Evolutionary conservation across 345 rosid species (phyloP).

Genomic region (Anacardium occidentale): DNA sequence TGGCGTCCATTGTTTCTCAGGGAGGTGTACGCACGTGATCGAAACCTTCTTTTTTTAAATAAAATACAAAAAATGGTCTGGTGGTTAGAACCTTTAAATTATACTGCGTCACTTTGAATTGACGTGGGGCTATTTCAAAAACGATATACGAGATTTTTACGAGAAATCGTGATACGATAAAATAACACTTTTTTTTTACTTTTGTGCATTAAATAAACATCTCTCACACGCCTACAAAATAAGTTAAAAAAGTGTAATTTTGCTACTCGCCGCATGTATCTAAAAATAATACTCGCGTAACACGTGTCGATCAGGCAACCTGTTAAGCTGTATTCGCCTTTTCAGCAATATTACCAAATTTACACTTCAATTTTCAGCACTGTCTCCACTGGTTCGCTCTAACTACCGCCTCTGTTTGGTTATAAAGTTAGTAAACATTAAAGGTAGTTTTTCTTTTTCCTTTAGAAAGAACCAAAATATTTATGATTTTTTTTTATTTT

Average conservation of each 20-base stretch:
- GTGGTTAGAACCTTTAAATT: conserved; percentile 38
- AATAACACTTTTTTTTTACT: neutral
- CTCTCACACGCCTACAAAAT: conserved; percentile 16
- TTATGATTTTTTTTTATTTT: too few relatives aligned
- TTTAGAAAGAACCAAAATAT: too few relatives aligned
- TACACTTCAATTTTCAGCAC: too few relatives aligned
- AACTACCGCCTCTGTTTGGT: too few relatives aligned
- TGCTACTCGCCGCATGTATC: conserved; percentile 9
- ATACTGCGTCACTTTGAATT: conserved; percentile 44
- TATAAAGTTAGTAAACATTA: too few relatives aligned
- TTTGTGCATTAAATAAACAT: conserved; percentile 33
- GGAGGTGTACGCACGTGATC: conserved; percentile 19
- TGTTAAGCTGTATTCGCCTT: too few relatives aligned
- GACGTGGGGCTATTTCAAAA: conserved; percentile 25
- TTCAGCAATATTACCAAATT: too few relatives aligned
- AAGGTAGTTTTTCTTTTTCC: too few relatives aligned
- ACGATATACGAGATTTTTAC: neutral
- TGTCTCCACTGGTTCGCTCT: too few relatives aligned
- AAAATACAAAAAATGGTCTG: conserved; percentile 26
- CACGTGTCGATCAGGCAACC: neutral
- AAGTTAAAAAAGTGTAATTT: neutral
- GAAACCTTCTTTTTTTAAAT: neutral
- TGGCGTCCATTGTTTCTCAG: neutral
- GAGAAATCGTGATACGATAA: conserved; percentile 2
- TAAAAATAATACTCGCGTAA: neutral